A percentile compares a stretch with the other conserved stretches of the same genome.
phyloP scores from a whole-genome alignment of 805 yeast genomes.

The Hanseniaspora lindneri region DNA sequence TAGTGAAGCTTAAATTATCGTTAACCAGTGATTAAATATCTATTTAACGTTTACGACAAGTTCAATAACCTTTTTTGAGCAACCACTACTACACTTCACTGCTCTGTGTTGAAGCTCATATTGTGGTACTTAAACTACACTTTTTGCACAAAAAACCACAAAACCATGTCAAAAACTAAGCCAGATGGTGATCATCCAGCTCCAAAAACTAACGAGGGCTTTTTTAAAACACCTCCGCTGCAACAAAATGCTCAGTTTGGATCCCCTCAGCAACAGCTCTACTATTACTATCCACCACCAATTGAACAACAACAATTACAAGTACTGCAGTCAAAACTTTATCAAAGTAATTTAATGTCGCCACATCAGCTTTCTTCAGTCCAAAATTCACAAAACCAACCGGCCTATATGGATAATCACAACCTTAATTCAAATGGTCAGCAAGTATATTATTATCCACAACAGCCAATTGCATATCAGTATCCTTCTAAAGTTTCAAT shows the following conservation, averaged over 20 bases:
- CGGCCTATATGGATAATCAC: not conserved
- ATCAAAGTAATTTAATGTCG: not conserved
- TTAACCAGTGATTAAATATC: too few species aligned
- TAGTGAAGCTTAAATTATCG: too few species aligned
- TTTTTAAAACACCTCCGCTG: constrained; percentile 10
- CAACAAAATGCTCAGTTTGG: constrained; percentile 1
- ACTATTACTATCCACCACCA: constrained; percentile 3
- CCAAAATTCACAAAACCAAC: not conserved
- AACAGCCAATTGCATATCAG: not conserved
- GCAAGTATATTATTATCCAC: not conserved
- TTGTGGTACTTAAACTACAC: too few species aligned
- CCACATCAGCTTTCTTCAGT: not conserved
- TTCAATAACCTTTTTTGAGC: too few species aligned
- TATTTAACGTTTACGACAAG: too few species aligned
- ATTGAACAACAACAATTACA: not conserved
- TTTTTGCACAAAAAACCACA: too few species aligned
- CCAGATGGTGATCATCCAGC: not conserved
- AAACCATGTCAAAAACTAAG: not conserved
- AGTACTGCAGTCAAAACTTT: not conserved
- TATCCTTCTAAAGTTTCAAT: too few species aligned
- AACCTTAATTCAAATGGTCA: not conserved
- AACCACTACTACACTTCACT: too few species aligned
- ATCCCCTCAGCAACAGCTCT: not conserved
- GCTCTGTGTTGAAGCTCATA: too few species aligned
- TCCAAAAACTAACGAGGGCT: not conserved